A percentile compares a stretch with the other conserved stretches of the same genome.
Evolutionary conservation across 805 yeast species (phyloP).

Genomic region (Ogataea naganishii): DNA sequence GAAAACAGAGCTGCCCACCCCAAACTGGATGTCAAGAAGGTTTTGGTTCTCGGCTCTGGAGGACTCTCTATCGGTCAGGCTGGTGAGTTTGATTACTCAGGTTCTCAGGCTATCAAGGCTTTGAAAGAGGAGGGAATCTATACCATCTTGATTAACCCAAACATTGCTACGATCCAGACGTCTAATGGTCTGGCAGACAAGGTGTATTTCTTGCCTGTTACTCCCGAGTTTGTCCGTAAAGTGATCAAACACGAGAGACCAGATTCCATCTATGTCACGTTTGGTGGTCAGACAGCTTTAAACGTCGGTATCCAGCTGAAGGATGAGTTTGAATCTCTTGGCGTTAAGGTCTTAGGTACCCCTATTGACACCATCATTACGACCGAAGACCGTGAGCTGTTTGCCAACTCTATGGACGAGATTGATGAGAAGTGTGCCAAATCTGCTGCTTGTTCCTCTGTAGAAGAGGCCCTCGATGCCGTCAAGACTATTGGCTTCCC

Average conservation of each 20-base stretch:
- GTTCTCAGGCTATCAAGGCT: slow-evolving; percentile 98
- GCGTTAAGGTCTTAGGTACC: slow-evolving; percentile 94
- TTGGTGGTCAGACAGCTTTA: slow-evolving; percentile 98
- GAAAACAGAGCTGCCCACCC: slow-evolving; percentile 76
- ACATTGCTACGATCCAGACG: slow-evolving; percentile 97
- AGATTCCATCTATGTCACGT: slow-evolving; percentile 93
- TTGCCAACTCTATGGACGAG: slow-evolving; percentile 90
- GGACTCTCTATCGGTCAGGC: slow-evolving; percentile 99
- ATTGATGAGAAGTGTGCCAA: slow-evolving; percentile 93
- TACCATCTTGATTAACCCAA: slow-evolving; percentile 93
- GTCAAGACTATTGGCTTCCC: slow-evolving; percentile 89
- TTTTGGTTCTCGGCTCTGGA: slow-evolving; percentile 92
- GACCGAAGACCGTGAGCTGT: slow-evolving; percentile 95
- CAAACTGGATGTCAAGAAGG: slow-evolving; percentile 79
- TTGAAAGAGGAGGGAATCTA: slow-evolving; percentile 96
- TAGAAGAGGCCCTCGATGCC: slow-evolving; percentile 78
- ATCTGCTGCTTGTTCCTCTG: slow-evolving; percentile 74
- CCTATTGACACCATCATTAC: slow-evolving; percentile 93
- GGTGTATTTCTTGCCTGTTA: slow-evolving; percentile 96
- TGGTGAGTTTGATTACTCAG: slow-evolving; percentile 98
- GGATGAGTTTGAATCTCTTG: slow-evolving; percentile 87
- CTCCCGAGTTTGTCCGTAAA: slow-evolving; percentile 91
- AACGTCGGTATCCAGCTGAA: slow-evolving; percentile 92
- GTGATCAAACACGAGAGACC: slow-evolving; percentile 94
- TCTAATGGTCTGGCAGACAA: slow-evolving; percentile 97